Conservation (phyloP, 1,284 basidiomycete species). For the Malassezia furfur region DNA sequence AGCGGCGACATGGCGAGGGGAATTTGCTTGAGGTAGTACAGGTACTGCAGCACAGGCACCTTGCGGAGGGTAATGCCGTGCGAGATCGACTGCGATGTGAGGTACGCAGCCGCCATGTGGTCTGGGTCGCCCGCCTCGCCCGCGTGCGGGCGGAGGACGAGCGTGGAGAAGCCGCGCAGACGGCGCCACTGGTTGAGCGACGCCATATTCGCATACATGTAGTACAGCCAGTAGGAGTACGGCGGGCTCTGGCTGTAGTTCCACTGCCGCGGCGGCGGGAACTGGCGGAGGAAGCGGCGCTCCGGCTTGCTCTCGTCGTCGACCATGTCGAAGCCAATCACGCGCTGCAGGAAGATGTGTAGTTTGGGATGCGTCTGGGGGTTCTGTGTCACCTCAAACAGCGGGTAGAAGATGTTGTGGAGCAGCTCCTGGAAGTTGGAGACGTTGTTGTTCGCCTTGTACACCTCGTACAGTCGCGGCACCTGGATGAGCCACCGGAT, state of each 20-base stretch:
- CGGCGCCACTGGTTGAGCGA: conserved; percentile 87
- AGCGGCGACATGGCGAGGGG: conserved; percentile 87
- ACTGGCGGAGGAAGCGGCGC: conserved; percentile 82
- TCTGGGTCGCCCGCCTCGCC: conserved; percentile 98
- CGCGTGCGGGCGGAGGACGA: conserved; percentile 91
- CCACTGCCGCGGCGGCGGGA: conserved; percentile 87
- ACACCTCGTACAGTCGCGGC: conserved; percentile 89
- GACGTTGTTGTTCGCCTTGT: conserved; percentile 78
- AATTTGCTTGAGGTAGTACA: conserved; percentile 60
- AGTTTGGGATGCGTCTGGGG: conserved; percentile 82
- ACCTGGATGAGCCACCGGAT: conserved; percentile 96
- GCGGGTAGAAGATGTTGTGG: conserved; percentile 70
- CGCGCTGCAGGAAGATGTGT: conserved; percentile 88
- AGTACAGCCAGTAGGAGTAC: conserved; percentile 87
- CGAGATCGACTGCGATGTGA: conserved; percentile 94
- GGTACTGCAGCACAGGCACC: conserved; percentile 67
- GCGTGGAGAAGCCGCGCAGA: conserved; percentile 77
- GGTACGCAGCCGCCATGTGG: conserved; percentile 87
- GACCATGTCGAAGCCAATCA: conserved; percentile 91
- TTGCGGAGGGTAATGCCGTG: conserved; percentile 96
- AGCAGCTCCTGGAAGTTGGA: conserved; percentile 85
- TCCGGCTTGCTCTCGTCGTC: conserved; percentile 97
- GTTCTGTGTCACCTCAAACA: conserved; percentile 93
- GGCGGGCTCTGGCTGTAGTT: conserved; percentile 79
- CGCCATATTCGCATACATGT: conserved; percentile 93